phyloP scores from a whole-genome alignment of 805 yeast species.

The Starmerella apicola region DNA sequence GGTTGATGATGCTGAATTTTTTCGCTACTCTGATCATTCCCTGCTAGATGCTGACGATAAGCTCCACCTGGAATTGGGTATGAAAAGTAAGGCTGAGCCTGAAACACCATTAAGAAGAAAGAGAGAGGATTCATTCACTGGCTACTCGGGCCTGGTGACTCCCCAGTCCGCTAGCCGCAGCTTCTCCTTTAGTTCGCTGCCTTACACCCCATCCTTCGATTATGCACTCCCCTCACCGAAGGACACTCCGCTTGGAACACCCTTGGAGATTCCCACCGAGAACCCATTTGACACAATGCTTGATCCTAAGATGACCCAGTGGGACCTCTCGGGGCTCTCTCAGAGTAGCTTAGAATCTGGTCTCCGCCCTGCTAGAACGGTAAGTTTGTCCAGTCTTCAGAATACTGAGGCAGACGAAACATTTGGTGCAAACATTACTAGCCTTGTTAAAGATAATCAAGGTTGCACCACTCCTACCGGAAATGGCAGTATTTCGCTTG shows the following conservation, averaged over 20 bases:
- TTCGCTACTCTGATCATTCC: no score
- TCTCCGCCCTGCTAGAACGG: neutral
- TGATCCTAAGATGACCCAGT: neutral
- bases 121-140: slow-evolving; percentile 9
- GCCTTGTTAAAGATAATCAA: neutral
- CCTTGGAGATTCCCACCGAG: slow-evolving; percentile 8
- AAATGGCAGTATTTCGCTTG: neutral
- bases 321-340: neutral
- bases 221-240: slow-evolving; percentile 13
- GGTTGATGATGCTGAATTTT: no score
- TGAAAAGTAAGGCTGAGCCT: slow-evolving; percentile 1
- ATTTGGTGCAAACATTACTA: neutral
- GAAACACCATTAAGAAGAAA: slow-evolving; percentile 16
- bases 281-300: slow-evolving; percentile 8
- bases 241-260: slow-evolving; percentile 18
- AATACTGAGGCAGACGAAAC: neutral
- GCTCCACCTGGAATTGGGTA: neutral
- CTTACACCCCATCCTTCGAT: slow-evolving; percentile 8
- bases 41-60: neutral
- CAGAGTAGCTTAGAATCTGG: neutral
- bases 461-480: neutral
- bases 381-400: slow-evolving; percentile 1
- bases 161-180: slow-evolving; percentile 15
- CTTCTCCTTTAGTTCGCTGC: slow-evolving; percentile 12
- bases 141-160: slow-evolving; percentile 10